A percentile compares a stretch with the other conserved stretches of the same genome.
Conservation (phyloP, 305 asterid species). For the Salvia sclarea region DNA sequence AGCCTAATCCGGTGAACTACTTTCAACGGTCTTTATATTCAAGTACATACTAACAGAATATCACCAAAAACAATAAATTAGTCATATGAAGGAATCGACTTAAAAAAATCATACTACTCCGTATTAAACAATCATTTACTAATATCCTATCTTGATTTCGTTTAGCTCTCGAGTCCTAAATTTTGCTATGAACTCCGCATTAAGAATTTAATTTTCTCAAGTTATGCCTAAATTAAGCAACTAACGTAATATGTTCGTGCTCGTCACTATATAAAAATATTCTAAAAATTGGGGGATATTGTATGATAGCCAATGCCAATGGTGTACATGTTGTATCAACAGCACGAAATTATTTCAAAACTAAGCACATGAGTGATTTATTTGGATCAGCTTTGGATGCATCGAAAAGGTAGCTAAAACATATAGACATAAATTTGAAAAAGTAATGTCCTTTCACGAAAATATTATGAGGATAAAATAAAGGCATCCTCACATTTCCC, state of each 20-base stretch:
- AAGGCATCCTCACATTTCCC: not conserved
- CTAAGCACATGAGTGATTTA: not conserved
- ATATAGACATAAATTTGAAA: not conserved
- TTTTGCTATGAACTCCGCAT: not conserved
- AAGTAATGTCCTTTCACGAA: not conserved
- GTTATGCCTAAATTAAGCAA: not conserved
- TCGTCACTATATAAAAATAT: not conserved
- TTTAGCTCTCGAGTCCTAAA: not conserved
- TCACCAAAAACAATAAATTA: not conserved
- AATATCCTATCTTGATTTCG: not conserved
- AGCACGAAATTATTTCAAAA: not conserved
- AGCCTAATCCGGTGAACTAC: slow-evolving; percentile 39
- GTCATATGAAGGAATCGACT: not conserved
- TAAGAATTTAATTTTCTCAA: not conserved
- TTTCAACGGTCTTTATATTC: slow-evolving; percentile 34
- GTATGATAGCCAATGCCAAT: not conserved
- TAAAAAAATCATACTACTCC: too few relatives aligned
- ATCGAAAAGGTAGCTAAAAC: not conserved
- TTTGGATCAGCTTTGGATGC: not conserved
- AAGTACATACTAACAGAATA: slow-evolving; percentile 22
- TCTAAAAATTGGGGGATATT: not conserved
- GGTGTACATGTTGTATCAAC: not conserved
- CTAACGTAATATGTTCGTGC: slow-evolving; percentile 4
- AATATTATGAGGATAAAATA: not conserved
- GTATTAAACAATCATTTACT: not conserved